Evolutionary conservation across 1,139 yeast genomes (phyloP).

Genomic region (Suhomyces bribrorum): DNA sequence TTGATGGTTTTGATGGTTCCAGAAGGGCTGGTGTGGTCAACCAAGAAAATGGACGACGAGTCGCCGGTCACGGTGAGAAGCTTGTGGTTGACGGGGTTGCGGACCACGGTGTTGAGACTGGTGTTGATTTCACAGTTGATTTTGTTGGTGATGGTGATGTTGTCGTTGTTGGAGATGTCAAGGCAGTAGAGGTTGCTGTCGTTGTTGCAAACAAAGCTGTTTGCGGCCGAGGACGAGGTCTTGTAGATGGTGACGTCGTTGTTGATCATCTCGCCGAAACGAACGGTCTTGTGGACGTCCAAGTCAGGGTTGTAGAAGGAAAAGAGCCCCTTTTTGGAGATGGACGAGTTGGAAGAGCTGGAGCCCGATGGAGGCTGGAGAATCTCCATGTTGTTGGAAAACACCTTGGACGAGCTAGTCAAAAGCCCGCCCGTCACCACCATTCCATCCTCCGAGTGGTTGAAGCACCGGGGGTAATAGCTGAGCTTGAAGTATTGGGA

Average conservation of each 20-base stretch:
- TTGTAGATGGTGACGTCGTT: conserved; percentile 70
- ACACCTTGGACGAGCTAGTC: conserved; percentile 24
- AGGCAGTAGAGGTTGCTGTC: conserved; percentile 71
- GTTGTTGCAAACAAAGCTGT: conserved; percentile 76
- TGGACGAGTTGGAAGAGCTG: conserved; percentile 7
- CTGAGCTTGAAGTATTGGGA: conserved; percentile 45
- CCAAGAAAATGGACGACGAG: conserved; percentile 37
- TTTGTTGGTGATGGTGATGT: conserved; percentile 34
- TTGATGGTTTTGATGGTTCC: conserved; percentile 33
- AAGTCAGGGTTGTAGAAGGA: conserved; percentile 55
- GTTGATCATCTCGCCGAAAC: conserved; percentile 78
- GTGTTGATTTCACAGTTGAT: conserved; percentile 42
- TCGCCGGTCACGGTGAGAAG: conserved; percentile 46
- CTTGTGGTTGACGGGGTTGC: conserved; percentile 32
- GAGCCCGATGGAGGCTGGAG: conserved; percentile 22
- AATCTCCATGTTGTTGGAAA: conserved; percentile 30
- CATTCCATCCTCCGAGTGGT: conserved; percentile 57
- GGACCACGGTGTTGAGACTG: conserved; percentile 42
- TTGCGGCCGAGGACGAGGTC: conserved; percentile 39
- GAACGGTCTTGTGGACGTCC: conserved; percentile 49
- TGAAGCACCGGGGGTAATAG: conserved; percentile 68
- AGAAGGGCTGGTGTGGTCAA: conserved; percentile 33
- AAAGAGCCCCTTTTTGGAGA: conserved; percentile 57
- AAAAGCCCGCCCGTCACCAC: conserved; percentile 74
- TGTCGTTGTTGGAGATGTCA: conserved; percentile 52